A percentile compares a stretch with the other conserved stretches of the same genome.
phyloP scores from a whole-genome alignment of 164 flowering plant genomes.

The Amborella trichopoda region DNA sequence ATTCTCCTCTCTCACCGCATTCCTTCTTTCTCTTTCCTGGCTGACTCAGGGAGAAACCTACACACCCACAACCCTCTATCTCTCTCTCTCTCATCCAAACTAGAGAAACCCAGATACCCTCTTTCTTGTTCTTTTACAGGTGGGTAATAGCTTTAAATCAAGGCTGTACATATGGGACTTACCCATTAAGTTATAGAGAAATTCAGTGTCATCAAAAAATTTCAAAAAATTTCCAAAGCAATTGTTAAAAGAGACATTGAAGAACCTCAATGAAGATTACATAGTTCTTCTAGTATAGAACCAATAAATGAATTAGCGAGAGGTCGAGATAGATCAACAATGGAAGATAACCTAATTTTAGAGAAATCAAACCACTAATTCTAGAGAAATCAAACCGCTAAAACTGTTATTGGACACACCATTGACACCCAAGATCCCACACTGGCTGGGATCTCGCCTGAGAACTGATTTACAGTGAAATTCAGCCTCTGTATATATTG shows the following conservation, averaged over 20 bases:
- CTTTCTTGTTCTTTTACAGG: no score
- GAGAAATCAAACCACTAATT: no score
- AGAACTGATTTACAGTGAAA: slow-evolving; percentile 35
- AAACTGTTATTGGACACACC: slow-evolving; percentile 34
- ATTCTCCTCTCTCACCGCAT: no score
- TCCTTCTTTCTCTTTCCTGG: no score
- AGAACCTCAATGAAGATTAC: slow-evolving; percentile 30
- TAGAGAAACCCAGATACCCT: no score
- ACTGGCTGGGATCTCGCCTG: slow-evolving; percentile 36
- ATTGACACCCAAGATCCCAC: slow-evolving; percentile 30
- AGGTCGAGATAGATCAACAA: slow-evolving; percentile 47
- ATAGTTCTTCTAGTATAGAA: slow-evolving; percentile 35
- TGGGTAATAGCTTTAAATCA: slow-evolving; percentile 27
- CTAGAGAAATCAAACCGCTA: slow-evolving; percentile 51
- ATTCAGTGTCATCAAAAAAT: slow-evolving; percentile 20
- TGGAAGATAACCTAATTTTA: slow-evolving; percentile 35
- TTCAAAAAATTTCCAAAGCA: slow-evolving; percentile 39
- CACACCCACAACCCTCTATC: no score
- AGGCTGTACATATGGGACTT: slow-evolving; percentile 57
- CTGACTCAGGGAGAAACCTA: no score
- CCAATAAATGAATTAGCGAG: slow-evolving; percentile 41
- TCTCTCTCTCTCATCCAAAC: no score
- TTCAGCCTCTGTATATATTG: slow-evolving; percentile 27
- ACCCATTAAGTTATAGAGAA: slow-evolving; percentile 27
- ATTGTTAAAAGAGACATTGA: slow-evolving; percentile 42